phyloP scores from a whole-genome alignment of 306 rosid species.

The Lagenaria siceraria region DNA sequence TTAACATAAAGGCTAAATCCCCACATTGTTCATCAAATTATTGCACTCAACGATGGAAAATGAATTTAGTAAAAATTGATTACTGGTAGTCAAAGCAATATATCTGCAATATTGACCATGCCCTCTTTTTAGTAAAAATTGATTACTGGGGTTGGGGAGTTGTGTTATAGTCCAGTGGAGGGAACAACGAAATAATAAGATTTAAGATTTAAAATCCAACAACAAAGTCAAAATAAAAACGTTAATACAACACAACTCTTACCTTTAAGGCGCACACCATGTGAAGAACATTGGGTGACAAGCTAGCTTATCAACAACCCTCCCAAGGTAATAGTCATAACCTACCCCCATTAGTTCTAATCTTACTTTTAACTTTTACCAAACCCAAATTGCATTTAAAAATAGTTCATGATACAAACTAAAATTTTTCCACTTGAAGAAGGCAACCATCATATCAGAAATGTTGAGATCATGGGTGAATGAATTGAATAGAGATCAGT shows the following conservation, averaged over 20 bases:
- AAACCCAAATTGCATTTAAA: not conserved
- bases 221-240: not conserved
- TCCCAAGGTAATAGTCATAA: not conserved
- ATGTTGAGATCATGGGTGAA: not conserved
- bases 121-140: too few relatives aligned
- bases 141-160: not conserved
- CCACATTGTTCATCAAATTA: not conserved
- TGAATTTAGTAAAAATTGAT: not conserved
- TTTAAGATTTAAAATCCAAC: not conserved
- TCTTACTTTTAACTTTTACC: not conserved
- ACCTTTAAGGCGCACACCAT: not conserved
- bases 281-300: not conserved
- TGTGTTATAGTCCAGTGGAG: not conserved
- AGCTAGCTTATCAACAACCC: not conserved
- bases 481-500: not conserved
- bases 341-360: not conserved
- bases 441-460: not conserved
- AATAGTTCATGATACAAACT: not conserved
- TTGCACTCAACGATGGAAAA: not conserved
- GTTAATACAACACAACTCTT: not conserved
- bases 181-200: not conserved
- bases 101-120: not conserved
- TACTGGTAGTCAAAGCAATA: not conserved
- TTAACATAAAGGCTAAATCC: not conserved
- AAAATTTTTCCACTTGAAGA: not conserved